These are phyloP conservation scores for Saccharomyces hybrid DNA, from an alignment of 1,139 yeast genomes.

Conservation along the genomic window DNA sequence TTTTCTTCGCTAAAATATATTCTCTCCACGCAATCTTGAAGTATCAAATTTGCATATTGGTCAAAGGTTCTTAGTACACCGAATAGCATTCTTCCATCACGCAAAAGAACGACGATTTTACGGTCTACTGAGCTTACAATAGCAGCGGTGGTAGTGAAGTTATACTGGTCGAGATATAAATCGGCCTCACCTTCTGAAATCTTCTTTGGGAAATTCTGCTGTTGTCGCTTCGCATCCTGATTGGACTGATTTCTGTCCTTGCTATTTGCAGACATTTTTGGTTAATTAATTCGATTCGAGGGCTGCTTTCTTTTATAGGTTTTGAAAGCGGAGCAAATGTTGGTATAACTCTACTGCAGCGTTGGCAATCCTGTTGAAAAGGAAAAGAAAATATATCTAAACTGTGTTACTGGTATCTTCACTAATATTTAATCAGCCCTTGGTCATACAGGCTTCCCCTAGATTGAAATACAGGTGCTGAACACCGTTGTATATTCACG, in stretches of 20 bases:
- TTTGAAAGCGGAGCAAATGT: not conserved
- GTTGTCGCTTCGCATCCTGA: not conserved
- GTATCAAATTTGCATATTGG: slow-evolving; percentile 85
- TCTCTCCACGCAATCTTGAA: slow-evolving; percentile 87
- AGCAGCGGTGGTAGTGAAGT: slow-evolving; percentile 96
- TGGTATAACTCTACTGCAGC: not conserved
- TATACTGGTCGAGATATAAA: slow-evolving; percentile 49
- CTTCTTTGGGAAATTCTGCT: slow-evolving; percentile 12
- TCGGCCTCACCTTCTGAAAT: slow-evolving; percentile 36
- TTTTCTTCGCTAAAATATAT: slow-evolving; percentile 52
- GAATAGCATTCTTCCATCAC: slow-evolving; percentile 84
- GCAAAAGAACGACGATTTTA: slow-evolving; percentile 61
- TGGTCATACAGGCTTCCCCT: not conserved
- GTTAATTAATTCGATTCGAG: not conserved
- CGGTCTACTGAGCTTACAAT: slow-evolving; percentile 91
- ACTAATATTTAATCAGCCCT: not conserved
- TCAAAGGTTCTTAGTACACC: slow-evolving; percentile 94
- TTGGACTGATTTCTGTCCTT: not conserved
- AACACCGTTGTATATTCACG: not conserved
- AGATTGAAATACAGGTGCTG: not conserved
- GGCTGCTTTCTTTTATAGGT: not conserved
- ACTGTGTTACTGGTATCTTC: not conserved
- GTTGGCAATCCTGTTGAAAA: not conserved
- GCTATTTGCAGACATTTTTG: not conserved
- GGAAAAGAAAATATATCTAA: not conserved